Evolutionary conservation across 2,329 filamentous ascomycete genomes (phyloP).

Genomic region (Fusarium burgessii): DNA sequence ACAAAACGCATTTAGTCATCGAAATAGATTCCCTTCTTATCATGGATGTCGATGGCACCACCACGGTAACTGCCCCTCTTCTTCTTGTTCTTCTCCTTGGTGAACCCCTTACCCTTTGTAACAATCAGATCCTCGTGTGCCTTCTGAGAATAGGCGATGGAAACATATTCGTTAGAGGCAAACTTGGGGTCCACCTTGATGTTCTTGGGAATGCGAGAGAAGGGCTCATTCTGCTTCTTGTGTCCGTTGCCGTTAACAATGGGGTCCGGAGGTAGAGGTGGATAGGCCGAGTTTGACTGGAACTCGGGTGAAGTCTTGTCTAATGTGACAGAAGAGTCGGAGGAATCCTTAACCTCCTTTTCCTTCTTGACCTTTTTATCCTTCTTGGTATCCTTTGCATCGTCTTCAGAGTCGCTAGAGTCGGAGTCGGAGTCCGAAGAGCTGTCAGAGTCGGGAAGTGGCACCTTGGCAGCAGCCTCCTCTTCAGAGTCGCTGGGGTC

Average conservation of each 20-base stretch:
- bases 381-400: constrained; percentile 44
- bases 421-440: constrained; percentile 50
- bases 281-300: constrained; percentile 52
- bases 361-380: constrained; percentile 39
- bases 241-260: constrained; percentile 44
- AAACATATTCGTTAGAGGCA: constrained; percentile 82
- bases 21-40: constrained; percentile 92
- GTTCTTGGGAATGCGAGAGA: constrained; percentile 80
- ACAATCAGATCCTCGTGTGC: constrained; percentile 90
- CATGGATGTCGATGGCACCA: constrained; percentile 84
- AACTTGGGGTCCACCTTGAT: constrained; percentile 76
- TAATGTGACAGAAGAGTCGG: constrained; percentile 63
- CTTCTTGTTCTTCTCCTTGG: constrained; percentile 99
- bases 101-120: constrained; percentile 96
- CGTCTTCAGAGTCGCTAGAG: constrained; percentile 51
- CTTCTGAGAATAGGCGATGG: constrained; percentile 88
- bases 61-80: constrained; percentile 92
- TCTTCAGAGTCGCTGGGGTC: constrained; percentile 52
- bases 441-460: constrained; percentile 58
- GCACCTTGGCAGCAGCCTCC: constrained; percentile 55
- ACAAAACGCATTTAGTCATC: constrained; percentile 72
- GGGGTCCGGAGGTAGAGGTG: constrained; percentile 67
- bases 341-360: constrained; percentile 49
- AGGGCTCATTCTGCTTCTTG: constrained; percentile 74
- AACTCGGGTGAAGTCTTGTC: constrained; percentile 60